phyloP scores from a whole-genome alignment of 1,139 yeast genomes.

The Casaregolazyma suthepensis region DNA sequence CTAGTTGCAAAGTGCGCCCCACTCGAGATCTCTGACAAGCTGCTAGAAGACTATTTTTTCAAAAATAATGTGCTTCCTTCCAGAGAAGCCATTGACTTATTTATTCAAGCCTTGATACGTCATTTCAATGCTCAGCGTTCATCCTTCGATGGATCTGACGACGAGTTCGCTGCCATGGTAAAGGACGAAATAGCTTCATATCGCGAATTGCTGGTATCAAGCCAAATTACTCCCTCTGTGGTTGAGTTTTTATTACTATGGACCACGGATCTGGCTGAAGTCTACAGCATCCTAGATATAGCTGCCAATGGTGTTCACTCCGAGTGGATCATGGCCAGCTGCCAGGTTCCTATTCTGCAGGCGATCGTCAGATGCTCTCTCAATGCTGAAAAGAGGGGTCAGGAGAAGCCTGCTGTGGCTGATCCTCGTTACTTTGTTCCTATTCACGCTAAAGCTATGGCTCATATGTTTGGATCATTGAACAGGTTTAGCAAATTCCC shows the following conservation, averaged over 20 bases:
- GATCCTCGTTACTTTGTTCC: conserved; percentile 12
- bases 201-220: conserved; percentile 20
- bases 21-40: conserved; percentile 23
- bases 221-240: conserved; percentile 22
- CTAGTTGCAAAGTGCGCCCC: conserved; percentile 27
- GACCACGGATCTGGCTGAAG: conserved; percentile 25
- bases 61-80: conserved; percentile 18
- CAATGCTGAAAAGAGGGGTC: conserved; percentile 7
- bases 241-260: conserved; percentile 27
- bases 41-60: conserved; percentile 15
- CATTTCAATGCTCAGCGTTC: conserved; percentile 21
- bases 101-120: conserved; percentile 21
- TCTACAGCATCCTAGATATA: conserved; percentile 25
- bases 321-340: conserved; percentile 21
- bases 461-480: conserved; percentile 30
- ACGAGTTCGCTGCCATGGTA: conserved; percentile 21
- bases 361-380: conserved; percentile 22
- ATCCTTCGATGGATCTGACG: conserved; percentile 18
- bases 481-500: conserved; percentile 22
- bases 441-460: conserved; percentile 25
- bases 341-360: conserved; percentile 27
- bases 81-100: conserved; percentile 23
- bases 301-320: conserved; percentile 22
- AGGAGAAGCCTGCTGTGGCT: conserved; percentile 2
- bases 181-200: conserved; percentile 20